phyloP scores from a whole-genome alignment of 257 asterid genomes.

The Lycium barbarum region DNA sequence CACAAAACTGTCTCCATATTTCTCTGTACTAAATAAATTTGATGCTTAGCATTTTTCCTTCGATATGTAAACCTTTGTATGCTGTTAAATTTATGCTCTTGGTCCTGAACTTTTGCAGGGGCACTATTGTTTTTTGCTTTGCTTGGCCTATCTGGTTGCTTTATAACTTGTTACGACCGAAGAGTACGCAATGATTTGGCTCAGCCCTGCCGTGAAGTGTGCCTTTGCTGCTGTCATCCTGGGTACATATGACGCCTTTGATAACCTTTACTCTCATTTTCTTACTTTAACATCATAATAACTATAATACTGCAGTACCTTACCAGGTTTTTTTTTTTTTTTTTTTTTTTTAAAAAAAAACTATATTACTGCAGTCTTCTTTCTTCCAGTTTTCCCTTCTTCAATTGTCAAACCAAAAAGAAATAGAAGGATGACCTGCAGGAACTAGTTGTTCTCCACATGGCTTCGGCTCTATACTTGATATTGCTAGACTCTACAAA shows the following conservation, averaged over 20 bases:
- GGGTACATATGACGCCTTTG: constrained; percentile 55
- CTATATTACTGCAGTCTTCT: too few species aligned
- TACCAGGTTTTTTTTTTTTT: too few species aligned
- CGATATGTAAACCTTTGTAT: neutral
- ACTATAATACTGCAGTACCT: too few species aligned
- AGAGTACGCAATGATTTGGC: constrained; percentile 94
- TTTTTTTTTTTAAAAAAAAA: too few species aligned
- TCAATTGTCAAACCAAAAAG: neutral
- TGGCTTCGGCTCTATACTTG: too few species aligned
- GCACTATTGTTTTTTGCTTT: constrained; percentile 86
- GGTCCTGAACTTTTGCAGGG: constrained; percentile 55
- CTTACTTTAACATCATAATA: too few species aligned
- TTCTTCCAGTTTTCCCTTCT: neutral
- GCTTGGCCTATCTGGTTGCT: constrained; percentile 91
- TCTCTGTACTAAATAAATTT: neutral
- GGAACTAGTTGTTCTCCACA: neutral
- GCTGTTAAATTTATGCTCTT: neutral
- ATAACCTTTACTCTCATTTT: too few species aligned
- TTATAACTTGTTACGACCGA: constrained; percentile 90
- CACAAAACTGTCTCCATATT: constrained; percentile 2
- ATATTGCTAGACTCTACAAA: neutral
- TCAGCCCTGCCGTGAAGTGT: constrained; percentile 95
- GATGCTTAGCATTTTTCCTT: neutral
- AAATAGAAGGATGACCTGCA: neutral
- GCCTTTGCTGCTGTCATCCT: constrained; percentile 96